Evolutionary conservation across 1,284 basidiomycete genomes (phyloP).

Genomic region (Cryptococcus floricola): DNA sequence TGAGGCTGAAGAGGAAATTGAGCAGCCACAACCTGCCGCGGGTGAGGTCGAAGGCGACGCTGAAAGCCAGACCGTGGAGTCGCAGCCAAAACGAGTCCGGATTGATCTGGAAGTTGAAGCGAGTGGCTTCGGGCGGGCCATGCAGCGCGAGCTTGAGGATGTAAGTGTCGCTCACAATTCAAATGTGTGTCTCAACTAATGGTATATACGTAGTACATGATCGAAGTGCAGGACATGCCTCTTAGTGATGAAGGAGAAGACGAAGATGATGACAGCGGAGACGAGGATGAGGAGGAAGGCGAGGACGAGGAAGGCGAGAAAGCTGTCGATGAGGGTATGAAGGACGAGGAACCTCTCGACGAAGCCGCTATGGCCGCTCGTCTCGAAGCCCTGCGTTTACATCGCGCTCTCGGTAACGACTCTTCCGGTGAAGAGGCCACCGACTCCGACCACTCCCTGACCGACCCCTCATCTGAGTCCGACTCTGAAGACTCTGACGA

Average conservation of each 20-base stretch:
- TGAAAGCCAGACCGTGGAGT: constrained; percentile 19
- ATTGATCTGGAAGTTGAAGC: constrained; percentile 87
- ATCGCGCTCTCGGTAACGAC: constrained; percentile 41
- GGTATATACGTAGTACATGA: constrained; percentile 52
- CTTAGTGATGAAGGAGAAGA: constrained; percentile 33
- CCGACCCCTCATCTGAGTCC: constrained; percentile 5
- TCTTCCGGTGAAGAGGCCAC: constrained; percentile 16
- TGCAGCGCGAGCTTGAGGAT: constrained; percentile 77
- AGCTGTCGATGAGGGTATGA: neutral
- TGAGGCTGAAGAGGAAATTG: constrained; percentile 35
- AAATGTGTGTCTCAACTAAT: neutral
- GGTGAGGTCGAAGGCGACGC: constrained; percentile 14
- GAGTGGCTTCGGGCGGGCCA: constrained; percentile 80
- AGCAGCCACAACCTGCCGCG: constrained; percentile 12
- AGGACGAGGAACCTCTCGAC: constrained; percentile 21
- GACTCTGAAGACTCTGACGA: constrained; percentile 21
- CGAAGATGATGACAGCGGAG: constrained; percentile 15
- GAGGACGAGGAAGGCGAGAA: constrained; percentile 49
- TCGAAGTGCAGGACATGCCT: constrained; percentile 46
- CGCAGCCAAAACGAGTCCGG: constrained; percentile 52
- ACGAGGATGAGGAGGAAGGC: constrained; percentile 27
- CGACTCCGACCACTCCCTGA: constrained; percentile 12
- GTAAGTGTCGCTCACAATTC: constrained; percentile 51
- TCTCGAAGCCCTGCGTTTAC: constrained; percentile 38
- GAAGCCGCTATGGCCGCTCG: constrained; percentile 28